A percentile compares a stretch with the other conserved stretches of the same genome.
These are phyloP conservation scores for Penicillium subrubescens DNA, from an alignment of 495 filamentous ascomycete genomes.

Conservation along the genomic window DNA sequence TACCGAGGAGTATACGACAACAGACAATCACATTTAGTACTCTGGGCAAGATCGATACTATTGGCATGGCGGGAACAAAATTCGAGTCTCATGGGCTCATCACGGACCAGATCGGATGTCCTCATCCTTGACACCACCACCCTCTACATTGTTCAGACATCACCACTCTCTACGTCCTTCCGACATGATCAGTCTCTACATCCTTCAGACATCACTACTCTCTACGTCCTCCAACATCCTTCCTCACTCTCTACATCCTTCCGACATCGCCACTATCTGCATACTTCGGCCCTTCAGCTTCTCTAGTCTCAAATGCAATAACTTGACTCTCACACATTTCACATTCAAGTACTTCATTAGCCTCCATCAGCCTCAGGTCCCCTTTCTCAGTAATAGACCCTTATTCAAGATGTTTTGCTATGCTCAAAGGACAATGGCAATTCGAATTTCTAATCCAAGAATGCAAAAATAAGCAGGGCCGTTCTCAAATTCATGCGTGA, in stretches of 20 bases:
- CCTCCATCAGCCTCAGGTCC: background rate
- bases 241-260: background rate
- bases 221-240: background rate
- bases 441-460: background rate
- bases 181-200: too few relatives aligned
- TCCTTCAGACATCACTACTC: background rate
- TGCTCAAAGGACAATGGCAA: too few relatives aligned
- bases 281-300: background rate
- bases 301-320: background rate
- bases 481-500: background rate
- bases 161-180: too few relatives aligned
- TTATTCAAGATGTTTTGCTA: too few relatives aligned
- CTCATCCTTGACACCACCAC: background rate
- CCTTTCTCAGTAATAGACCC: background rate
- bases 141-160: background rate
- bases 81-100: background rate
- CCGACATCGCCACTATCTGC: background rate
- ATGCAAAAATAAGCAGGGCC: background rate
- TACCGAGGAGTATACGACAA: background rate
- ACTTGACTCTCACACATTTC: background rate
- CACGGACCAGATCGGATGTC: background rate
- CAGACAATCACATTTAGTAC: background rate
- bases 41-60: background rate
- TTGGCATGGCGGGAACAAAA: background rate
- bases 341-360: background rate